Evolutionary conservation across 2,329 filamentous ascomycete genomes (phyloP).

Genomic region (Chaetomium strumarium): DNA sequence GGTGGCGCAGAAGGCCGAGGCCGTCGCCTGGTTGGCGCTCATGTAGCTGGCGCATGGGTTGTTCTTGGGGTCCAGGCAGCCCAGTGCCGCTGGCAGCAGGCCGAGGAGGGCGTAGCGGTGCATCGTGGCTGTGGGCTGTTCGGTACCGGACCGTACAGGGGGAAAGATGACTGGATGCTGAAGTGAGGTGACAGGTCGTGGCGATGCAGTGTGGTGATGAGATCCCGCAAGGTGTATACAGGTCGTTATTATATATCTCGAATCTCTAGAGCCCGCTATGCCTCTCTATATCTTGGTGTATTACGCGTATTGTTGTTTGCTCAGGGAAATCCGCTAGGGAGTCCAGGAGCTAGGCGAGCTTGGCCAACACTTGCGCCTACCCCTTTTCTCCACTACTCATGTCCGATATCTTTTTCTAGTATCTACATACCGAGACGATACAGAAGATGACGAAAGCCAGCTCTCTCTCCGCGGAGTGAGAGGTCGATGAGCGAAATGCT

Average conservation of each 20-base stretch:
- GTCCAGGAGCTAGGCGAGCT: no score
- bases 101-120: conserved; percentile 8
- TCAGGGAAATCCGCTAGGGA: no score
- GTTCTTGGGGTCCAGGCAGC: not conserved
- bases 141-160: not conserved
- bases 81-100: conserved; percentile 10
- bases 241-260: not conserved
- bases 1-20: conserved; percentile 10
- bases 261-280: not conserved
- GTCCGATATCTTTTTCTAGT: conserved; percentile 3
- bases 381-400: conserved; percentile 14
- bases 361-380: not conserved
- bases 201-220: not conserved
- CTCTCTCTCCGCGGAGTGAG: no score
- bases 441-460: not conserved
- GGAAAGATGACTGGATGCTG: not conserved
- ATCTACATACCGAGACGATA: no score
- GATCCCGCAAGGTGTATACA: no score
- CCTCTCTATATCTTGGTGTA: not conserved
- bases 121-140: not conserved
- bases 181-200: no score
- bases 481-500: not conserved
- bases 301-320: no score
- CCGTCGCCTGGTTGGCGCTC: conserved; percentile 8
- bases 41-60: conserved; percentile 12